Base-by-base conservation (phyloP, 345 rosid species). In the Camelina sativa region DNA sequence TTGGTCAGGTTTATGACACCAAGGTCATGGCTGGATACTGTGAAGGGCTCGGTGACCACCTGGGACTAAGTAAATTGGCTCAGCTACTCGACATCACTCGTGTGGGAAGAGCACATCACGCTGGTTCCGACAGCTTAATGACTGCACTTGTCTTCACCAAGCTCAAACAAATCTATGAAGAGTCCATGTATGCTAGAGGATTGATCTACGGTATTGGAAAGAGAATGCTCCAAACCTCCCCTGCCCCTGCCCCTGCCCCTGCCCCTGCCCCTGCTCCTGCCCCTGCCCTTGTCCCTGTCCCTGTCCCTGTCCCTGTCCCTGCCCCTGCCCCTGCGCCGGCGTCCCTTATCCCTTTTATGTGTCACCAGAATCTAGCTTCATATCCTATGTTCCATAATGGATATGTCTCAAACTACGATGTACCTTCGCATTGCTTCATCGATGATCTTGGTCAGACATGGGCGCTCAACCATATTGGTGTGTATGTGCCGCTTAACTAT, bases 51-150 rank as follows among this genome's bases (percentile, higher is more conserved):
- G 73, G 77, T 13, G 64, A 66, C 16, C 73, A 78, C 11, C 73
- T 78, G 6, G 81, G 81, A 0, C 7, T 78, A 17, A 43, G 35
- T 8, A 72, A 72, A 53, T 58, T 78, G 13, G 81, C 77, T 46
- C 59, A 72, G 17, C 7, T 72, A 1, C 81, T 78, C 1, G 9
- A 72, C 0, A 60, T 78, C 12, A 19, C 58, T 4, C 77, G 77
- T 6, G 57, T 72, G 0, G 77, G 77, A 61, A 30, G 62, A 44
- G 73, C 81, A 1, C 81, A 78, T 0, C 77, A 78, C 20, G 81
- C 81, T 8, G 77, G 81, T 44, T 78, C 77, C 0, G 81, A 77
- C 62, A 78, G 81, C 5, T 53, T 78, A 11, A n/a, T 78, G 53
- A 78, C 81, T 20, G 77, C 81, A 1, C 65, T 40, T 22, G 65